Conservation (phyloP, 2,329 filamentous ascomycete genomes). For the Sporothrix humicola region DNA sequence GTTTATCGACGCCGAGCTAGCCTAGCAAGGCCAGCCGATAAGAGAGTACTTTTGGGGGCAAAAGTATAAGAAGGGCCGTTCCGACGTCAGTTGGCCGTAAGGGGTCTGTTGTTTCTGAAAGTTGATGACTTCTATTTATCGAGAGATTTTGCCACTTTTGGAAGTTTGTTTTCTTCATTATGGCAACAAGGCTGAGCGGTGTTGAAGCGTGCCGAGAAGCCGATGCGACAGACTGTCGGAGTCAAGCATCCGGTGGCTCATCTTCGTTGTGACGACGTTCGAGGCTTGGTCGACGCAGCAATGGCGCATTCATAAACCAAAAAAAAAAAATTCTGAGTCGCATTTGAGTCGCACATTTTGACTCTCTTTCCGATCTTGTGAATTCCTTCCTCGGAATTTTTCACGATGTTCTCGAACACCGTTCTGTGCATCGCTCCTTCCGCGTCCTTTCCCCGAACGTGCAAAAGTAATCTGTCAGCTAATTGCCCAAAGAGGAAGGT, state of each 20-base stretch:
- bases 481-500: conserved; percentile 17
- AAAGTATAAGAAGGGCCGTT: background rate
- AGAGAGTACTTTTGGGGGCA: background rate
- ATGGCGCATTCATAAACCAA: background rate
- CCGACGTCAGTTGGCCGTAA: background rate
- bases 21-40: background rate
- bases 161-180: background rate
- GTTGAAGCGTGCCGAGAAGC: conserved; percentile 4
- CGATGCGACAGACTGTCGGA: background rate
- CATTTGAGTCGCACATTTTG: background rate
- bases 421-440: conserved; percentile 10
- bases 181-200: background rate
- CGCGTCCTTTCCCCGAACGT: conserved; percentile 1
- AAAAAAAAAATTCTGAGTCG: no score
- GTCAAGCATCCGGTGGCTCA: background rate
- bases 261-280: background rate
- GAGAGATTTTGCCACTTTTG: no score
- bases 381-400: background rate
- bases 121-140: no score
- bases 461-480: background rate
- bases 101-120: background rate
- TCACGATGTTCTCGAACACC: conserved; percentile 15
- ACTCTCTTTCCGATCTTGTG: background rate
- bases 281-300: background rate
- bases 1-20: conserved; percentile 21